A percentile compares a stretch with the other conserved stretches of the same genome.
These are phyloP conservation scores for Aeschynomene evenia DNA, from an alignment of 306 rosid genomes.

Conservation along the genomic window DNA sequence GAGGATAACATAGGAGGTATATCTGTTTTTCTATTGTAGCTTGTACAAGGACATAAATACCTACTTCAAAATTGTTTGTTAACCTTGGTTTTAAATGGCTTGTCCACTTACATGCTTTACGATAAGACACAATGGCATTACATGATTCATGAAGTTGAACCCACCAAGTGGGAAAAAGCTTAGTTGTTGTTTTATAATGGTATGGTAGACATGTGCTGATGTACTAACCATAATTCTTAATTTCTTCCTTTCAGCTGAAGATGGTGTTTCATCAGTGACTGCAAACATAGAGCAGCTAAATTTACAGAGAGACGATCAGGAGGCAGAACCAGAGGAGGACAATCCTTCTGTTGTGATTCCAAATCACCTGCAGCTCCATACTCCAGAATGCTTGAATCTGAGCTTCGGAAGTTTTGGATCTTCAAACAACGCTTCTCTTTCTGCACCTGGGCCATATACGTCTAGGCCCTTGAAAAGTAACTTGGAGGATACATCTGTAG, in stretches of 20 bases:
- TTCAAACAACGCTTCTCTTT: constrained; percentile 44
- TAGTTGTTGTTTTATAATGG: neutral
- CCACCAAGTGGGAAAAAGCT: neutral
- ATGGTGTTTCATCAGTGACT: constrained; percentile 55
- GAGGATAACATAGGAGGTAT: constrained; percentile 61
- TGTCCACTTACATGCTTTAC: no score
- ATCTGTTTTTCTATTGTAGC: constrained; percentile 49
- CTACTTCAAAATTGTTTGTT: constrained; percentile 23
- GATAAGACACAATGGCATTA: no score
- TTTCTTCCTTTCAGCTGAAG: constrained; percentile 52
- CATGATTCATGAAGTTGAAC: neutral
- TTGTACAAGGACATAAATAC: constrained; percentile 52
- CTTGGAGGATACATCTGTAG: constrained; percentile 61
- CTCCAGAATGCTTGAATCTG: constrained; percentile 79
- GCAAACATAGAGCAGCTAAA: constrained; percentile 65
- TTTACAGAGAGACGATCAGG: constrained; percentile 58
- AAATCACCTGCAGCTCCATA: constrained; percentile 76
- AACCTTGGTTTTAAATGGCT: neutral
- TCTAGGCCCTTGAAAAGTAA: constrained; percentile 44
- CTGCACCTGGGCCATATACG: constrained; percentile 49
- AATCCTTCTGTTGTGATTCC: constrained; percentile 81
- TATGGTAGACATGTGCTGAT: neutral
- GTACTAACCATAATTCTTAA: neutral
- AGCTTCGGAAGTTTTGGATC: constrained; percentile 93
- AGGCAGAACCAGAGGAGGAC: constrained; percentile 56